Base-by-base conservation (phyloP, 371 early-diverging fungal genomes). In the Mucor circinelloides region DNA sequence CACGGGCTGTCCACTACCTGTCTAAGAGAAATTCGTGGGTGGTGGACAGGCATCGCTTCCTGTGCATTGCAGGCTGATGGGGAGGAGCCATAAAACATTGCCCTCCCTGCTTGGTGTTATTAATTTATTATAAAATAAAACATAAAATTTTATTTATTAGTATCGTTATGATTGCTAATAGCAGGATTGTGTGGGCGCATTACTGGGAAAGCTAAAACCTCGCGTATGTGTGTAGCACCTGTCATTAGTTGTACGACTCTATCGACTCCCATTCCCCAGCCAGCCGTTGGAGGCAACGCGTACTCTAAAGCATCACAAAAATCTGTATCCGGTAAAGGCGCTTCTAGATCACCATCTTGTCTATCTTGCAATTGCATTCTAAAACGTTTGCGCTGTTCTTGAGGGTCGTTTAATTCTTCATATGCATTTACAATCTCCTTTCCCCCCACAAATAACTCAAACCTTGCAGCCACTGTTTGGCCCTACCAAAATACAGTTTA, bases 231-330 rank as follows among this genome's bases (percentile, higher is more conserved):
- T 6, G 83, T 73, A 31, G 92, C 87, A 55, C 91, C 92, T 7
- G 97, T 91, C 72, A 99, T 70, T 60, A 98, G 85, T 83, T 97
- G 96, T 23, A 89, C 84, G 5, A 99, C 85, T 28, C 99, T 87
- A 80, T 99, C 99, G 8, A 99, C 86, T 15, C 99, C 99, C 84
- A 99, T 91, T 3, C 99, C 99, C 97, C 98, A 99, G 9, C 99
- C 99, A 25, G 90, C 98, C 10, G 99, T 99, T 25, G 99, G 99
- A 4, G 99, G 98, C 19, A 99, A 80, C 0, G 95, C 99, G 75
- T 93, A 97, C 72, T 99, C 98, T 6, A 99, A 80, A 15, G 97
- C 97, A 17, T 86, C 84, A 74, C 94, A 94, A 68, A 97, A 99
- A 12, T 89, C 92, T 38, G 87, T 85, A 71, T 99, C 98, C 12